These are phyloP conservation scores for Xylaria grammica DNA, from an alignment of 495 filamentous ascomycete genomes.

Conservation along the genomic window DNA sequence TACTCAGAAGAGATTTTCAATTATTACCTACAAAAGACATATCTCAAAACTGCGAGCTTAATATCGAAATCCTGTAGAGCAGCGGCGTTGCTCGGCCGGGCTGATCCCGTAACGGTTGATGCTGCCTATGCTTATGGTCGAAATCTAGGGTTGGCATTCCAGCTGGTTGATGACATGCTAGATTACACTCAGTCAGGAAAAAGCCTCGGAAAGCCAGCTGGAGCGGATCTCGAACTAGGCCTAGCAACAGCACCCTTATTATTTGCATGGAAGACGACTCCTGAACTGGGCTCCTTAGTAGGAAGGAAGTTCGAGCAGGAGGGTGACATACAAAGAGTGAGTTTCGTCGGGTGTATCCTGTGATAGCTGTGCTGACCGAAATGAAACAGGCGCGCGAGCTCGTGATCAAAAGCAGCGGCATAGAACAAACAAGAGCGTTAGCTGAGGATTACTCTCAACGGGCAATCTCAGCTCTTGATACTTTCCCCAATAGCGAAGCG, in stretches of 20 bases:
- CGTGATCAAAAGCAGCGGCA: conserved; percentile 80
- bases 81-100: conserved; percentile 81
- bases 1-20: conserved; percentile 86
- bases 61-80: conserved; percentile 96
- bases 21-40: conserved; percentile 99
- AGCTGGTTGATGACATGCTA: conserved; percentile 98
- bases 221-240: conserved; percentile 91
- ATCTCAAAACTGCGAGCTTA: conserved; percentile 92
- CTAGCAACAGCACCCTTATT: conserved; percentile 93
- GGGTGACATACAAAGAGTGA: conserved; percentile 83
- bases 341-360: conserved; percentile 31
- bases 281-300: conserved; percentile 84
- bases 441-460: conserved; percentile 90
- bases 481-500: conserved; percentile 90
- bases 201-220: conserved; percentile 92
- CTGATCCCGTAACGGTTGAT: conserved; percentile 79
- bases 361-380: conserved; percentile 12
- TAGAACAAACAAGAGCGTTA: conserved; percentile 86
- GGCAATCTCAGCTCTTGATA: conserved; percentile 79
- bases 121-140: conserved; percentile 89
- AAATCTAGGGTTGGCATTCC: conserved; percentile 93
- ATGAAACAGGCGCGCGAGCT: conserved; percentile 75
- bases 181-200: conserved; percentile 87
- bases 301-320: conserved; percentile 84
- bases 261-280: conserved; percentile 93